Evolutionary conservation across 2,329 filamentous ascomycete species (phyloP), one percentile per base, ranked within the genome.

Genomic region (Metarhizium rileyi): DNA sequence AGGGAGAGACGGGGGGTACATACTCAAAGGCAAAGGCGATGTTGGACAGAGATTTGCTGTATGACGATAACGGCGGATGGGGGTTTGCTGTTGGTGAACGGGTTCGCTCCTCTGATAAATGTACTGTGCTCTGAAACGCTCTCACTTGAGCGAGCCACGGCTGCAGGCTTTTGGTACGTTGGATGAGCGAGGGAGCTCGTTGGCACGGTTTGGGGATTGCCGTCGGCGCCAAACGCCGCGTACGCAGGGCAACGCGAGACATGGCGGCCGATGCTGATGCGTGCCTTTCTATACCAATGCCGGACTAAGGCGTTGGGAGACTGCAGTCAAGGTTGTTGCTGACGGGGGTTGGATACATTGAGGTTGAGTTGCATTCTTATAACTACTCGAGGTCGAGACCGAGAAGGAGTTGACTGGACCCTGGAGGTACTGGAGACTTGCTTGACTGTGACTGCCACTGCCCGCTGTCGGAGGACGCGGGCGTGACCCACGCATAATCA

Each of bases 21-120:
- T 56, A 67, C 65, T 68, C 65, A 44, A 68, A 68, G n/a, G 65
- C 65, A 55, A 68, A 67, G 3, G 58, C 65, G 50, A 68, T 60
- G 51, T 67, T 61, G 3, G 62, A 63, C 38, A 64, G 57, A 20
- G 59, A 56, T 40, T 59, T 60, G 28, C 14, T n/a, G 47, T 18
- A 18, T 14, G 46, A 53, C 49, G 20, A 12, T 27, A 44, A 41
- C 25, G 25, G 4, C 35, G 30, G 28, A 36, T 44, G n/a, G 35
- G 35, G 1, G 5, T 28, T 27, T n/a, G 20, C 12, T 9, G 10
- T 23, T n/a, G 38, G 22, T 23, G 22, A 10, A 12, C 8, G 20
- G 20, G 2, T 25, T 25, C 7, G 16, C 22, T 42, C 50, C 20
- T 50, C 47, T 9, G 44, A 30, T 16, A 38, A 9, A 6, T 10